phyloP scores from a whole-genome alignment of 768 basidiomycete species.

The Ramaria sp. region DNA sequence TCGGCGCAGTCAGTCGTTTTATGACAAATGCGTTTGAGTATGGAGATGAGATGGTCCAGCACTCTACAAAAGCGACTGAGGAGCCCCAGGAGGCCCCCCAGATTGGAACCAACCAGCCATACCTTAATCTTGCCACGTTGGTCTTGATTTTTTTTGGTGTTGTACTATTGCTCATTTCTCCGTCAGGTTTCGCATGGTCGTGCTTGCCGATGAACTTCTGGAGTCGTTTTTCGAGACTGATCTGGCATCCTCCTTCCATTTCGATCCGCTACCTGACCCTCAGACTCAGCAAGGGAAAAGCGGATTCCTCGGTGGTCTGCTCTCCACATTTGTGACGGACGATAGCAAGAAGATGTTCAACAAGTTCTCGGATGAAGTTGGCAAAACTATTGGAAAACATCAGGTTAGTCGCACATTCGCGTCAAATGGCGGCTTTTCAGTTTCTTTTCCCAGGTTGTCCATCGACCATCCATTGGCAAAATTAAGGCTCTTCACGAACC shows the following conservation, averaged over 20 bases:
- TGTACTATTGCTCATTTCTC: conserved; percentile 4
- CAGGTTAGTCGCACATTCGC: conserved; percentile 35
- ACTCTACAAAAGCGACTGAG: conserved; percentile 23
- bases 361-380: conserved; percentile 87
- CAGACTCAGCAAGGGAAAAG: conserved; percentile 49
- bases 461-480: conserved; percentile 75
- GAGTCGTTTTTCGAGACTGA: conserved; percentile 97
- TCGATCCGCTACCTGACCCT: conserved; percentile 58
- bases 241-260: conserved; percentile 75
- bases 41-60: conserved; percentile 81
- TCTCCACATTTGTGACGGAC: conserved; percentile 83
- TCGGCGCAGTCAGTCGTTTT: conserved; percentile 92
- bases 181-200: conserved; percentile 91
- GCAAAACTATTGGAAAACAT: conserved; percentile 89
- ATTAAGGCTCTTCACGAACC: conserved; percentile 58
- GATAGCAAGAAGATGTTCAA: conserved; percentile 92
- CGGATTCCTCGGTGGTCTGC: conserved; percentile 70
- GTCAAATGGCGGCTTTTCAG: not conserved
- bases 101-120: conserved; percentile 73
- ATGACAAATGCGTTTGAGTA: conserved; percentile 99
- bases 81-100: conserved; percentile 30
- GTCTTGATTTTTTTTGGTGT: not conserved
- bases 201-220: conserved; percentile 90
- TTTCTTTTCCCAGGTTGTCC: conserved; percentile 37
- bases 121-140: conserved; percentile 86